Conservation (phyloP, 257 asterid species). For the Osmanthus fragrans region DNA sequence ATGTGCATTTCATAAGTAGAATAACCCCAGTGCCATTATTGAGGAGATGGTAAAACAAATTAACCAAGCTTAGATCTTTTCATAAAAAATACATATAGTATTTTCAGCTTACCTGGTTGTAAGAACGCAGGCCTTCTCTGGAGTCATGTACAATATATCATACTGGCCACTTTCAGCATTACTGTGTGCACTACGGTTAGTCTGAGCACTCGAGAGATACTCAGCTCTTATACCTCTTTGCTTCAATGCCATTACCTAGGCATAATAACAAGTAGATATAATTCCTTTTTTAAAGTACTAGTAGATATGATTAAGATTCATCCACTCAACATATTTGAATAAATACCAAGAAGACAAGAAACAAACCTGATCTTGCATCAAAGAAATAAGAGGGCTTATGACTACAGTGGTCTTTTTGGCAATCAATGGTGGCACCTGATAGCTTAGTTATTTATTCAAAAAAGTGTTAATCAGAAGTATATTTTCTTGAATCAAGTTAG, state of each 20-base stretch:
- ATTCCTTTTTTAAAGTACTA: not conserved
- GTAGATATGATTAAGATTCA: not conserved
- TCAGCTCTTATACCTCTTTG: conserved; percentile 83
- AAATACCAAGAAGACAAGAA: conserved; percentile 16
- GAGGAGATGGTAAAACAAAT: not conserved
- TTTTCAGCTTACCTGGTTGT: conserved; percentile 49
- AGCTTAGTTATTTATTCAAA: conserved; percentile 46
- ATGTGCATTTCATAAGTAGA: not conserved
- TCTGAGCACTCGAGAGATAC: conserved; percentile 87
- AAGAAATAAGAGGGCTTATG: conserved; percentile 86
- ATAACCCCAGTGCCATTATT: conserved; percentile 3
- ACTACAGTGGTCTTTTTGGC: conserved; percentile 76
- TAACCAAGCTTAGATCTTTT: conserved; percentile 2
- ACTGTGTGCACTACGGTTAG: conserved; percentile 47
- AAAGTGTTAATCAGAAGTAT: conserved; percentile 1
- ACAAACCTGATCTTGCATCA: conserved; percentile 95
- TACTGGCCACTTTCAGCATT: conserved; percentile 73
- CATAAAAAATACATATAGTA: not conserved
- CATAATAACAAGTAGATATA: conserved; percentile 6
- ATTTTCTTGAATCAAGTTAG: not conserved
- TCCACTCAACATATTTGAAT: conserved; percentile 3
- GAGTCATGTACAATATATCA: conserved; percentile 79
- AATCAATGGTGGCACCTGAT: conserved; percentile 88
- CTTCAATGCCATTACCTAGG: conserved; percentile 88
- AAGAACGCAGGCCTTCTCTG: conserved; percentile 75